Evolutionary conservation across 495 filamentous ascomycete species (phyloP).

Genomic region (Thozetella sp.): DNA sequence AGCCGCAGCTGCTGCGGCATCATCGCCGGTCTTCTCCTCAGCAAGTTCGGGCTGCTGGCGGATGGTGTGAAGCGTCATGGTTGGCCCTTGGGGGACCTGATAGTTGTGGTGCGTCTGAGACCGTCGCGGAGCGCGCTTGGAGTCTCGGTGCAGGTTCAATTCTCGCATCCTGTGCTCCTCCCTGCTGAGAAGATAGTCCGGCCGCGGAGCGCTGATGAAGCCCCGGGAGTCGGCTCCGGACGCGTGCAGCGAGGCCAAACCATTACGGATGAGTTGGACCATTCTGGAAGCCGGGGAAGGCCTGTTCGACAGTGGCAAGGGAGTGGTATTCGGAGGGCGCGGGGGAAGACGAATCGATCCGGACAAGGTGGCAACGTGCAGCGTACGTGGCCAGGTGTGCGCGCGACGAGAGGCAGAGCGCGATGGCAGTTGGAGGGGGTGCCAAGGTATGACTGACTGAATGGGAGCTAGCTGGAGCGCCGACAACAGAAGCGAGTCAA

Average conservation of each 20-base stretch:
- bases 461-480: too few relatives aligned
- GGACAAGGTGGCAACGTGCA: too few relatives aligned
- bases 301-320: too few relatives aligned
- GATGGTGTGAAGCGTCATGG: slow-evolving; percentile 17
- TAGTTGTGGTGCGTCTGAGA: slow-evolving; percentile 34
- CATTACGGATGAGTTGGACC: slow-evolving; percentile 18
- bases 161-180: slow-evolving; percentile 29
- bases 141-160: slow-evolving; percentile 7
- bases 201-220: slow-evolving; percentile 4
- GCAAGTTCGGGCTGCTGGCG: slow-evolving; percentile 10
- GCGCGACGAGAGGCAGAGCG: too few relatives aligned
- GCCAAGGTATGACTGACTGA: too few relatives aligned
- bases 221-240: slow-evolving; percentile 6
- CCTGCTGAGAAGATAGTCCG: slow-evolving; percentile 10
- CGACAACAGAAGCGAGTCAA: too few relatives aligned
- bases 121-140: slow-evolving; percentile 25
- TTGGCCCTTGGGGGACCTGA: slow-evolving; percentile 15
- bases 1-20: too few relatives aligned
- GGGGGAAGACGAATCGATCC: too few relatives aligned
- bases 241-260: slow-evolving; percentile 6
- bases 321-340: too few relatives aligned
- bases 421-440: too few relatives aligned
- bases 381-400: too few relatives aligned
- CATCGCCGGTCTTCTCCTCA: neutral
- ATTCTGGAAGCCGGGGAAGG: slow-evolving; percentile 13